Conservation (phyloP, 2,329 filamentous ascomycete genomes). For the Zarea fungicola region DNA sequence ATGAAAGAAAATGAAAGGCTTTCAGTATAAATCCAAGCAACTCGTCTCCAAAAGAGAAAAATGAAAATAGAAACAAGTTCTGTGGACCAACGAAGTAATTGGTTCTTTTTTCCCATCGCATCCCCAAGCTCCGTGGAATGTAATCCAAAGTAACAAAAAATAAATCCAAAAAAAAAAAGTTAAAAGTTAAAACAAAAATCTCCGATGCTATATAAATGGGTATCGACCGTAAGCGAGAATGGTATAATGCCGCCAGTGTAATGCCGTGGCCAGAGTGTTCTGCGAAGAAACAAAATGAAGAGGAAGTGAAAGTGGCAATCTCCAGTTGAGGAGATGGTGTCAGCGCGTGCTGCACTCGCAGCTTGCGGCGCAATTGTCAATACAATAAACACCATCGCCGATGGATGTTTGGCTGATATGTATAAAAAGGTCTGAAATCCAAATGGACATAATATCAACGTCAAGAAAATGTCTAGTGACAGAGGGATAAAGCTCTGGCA, state of each 20-base stretch:
- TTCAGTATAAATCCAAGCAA: constrained; percentile 4
- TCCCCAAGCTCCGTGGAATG: constrained; percentile 8
- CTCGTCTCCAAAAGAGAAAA: constrained; percentile 1
- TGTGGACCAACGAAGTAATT: constrained; percentile 1
- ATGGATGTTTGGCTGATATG: constrained; percentile 24
- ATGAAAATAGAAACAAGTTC: constrained; percentile 18
- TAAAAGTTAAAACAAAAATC: neutral
- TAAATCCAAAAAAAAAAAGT: constrained; percentile 5
- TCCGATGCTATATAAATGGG: constrained; percentile 17
- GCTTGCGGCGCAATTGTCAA: constrained; percentile 12
- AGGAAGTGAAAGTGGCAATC: neutral
- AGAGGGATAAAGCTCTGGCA: constrained; percentile 5
- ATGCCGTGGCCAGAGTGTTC: constrained; percentile 6
- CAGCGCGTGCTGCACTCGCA: too few relatives aligned
- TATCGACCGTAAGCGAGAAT: constrained; percentile 26
- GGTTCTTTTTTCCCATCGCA: neutral
- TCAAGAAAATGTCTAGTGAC: neutral
- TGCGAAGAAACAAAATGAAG: constrained; percentile 3
- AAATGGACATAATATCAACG: constrained; percentile 2
- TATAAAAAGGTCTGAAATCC: constrained; percentile 12
- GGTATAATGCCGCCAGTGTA: constrained; percentile 17
- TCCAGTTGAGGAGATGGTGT: neutral
- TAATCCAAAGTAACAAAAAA: neutral
- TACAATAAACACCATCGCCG: constrained; percentile 32
- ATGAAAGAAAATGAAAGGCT: neutral